Percentiles rank a stretch among this genome's conserved stretches.
These are phyloP conservation scores for Wickerhamiella alocasiicola DNA, from an alignment of 805 yeast genomes.

Conservation along the genomic window DNA sequence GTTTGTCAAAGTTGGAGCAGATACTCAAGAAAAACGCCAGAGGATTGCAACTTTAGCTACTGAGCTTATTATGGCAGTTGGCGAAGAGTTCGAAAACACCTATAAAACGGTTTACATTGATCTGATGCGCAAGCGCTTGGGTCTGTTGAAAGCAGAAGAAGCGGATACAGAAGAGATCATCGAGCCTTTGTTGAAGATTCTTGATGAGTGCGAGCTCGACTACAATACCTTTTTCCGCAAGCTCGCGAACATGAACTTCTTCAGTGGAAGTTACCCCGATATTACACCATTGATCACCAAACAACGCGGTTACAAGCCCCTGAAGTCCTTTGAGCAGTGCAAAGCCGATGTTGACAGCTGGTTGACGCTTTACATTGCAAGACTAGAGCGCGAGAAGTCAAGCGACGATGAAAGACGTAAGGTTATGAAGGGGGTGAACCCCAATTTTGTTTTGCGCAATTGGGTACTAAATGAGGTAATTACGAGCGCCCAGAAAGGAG, in stretches of 20 bases:
- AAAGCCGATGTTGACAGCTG: conserved; percentile 39
- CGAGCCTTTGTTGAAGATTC: conserved; percentile 47
- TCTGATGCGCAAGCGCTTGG: conserved; percentile 54
- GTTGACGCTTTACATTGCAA: conserved; percentile 37
- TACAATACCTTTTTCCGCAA: conserved; percentile 66
- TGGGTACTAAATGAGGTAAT: conserved; percentile 83
- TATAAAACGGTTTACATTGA: conserved; percentile 48
- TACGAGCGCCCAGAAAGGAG: conserved; percentile 38
- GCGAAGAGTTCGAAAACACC: conserved; percentile 49
- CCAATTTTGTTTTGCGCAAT: conserved; percentile 68
- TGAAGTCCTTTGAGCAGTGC: conserved; percentile 25
- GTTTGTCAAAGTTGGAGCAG: conserved; percentile 30
- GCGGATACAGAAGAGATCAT: conserved; percentile 33
- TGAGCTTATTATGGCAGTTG: conserved; percentile 48
- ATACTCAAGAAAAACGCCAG: conserved; percentile 39
- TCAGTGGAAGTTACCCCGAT: conserved; percentile 24
- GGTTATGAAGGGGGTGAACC: conserved; percentile 45
- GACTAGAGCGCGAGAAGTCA: conserved; percentile 31
- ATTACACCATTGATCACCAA: conserved; percentile 26
- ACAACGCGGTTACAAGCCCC: conserved; percentile 27
- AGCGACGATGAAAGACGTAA: conserved; percentile 31
- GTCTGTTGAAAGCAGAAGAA: conserved; percentile 37
- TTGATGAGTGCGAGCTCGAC: conserved; percentile 54
- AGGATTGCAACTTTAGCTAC: conserved; percentile 47
- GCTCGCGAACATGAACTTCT: conserved; percentile 40